Conservation (phyloP, 2,329 filamentous ascomycete genomes). For the Cadophora luteo-olivacea region DNA sequence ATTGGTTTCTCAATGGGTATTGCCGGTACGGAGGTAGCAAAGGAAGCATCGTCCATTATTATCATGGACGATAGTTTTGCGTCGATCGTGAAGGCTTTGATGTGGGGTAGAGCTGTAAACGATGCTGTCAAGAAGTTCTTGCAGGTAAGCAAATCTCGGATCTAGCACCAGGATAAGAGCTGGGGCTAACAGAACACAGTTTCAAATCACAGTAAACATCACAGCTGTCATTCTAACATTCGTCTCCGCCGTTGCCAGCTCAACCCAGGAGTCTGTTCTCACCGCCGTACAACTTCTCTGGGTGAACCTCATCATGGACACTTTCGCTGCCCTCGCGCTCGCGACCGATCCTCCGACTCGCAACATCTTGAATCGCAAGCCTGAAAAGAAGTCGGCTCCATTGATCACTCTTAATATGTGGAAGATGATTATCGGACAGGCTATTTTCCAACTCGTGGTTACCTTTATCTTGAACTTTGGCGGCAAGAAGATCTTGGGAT, state of each 20-base stretch:
- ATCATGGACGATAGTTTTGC: slow-evolving; percentile 68
- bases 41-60: slow-evolving; percentile 66
- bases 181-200: slow-evolving; percentile 44
- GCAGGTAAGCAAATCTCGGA: neutral
- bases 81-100: slow-evolving; percentile 66
- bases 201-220: slow-evolving; percentile 77
- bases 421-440: slow-evolving; percentile 98
- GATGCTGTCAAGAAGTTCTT: slow-evolving; percentile 61
- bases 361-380: slow-evolving; percentile 72
- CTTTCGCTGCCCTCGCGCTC: slow-evolving; percentile 77
- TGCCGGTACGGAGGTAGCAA: slow-evolving; percentile 68
- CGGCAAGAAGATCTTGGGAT: slow-evolving; percentile 64
- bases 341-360: slow-evolving; percentile 76
- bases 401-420: slow-evolving; percentile 93
- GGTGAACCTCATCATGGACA: slow-evolving; percentile 89
- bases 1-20: slow-evolving; percentile 74
- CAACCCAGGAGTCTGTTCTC: slow-evolving; percentile 69
- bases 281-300: slow-evolving; percentile 80
- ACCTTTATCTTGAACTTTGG: slow-evolving; percentile 87
- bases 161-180: no score
- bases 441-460: slow-evolving; percentile 82
- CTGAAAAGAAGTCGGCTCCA: slow-evolving; percentile 74
- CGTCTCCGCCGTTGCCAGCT: slow-evolving; percentile 72
- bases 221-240: slow-evolving; percentile 81
- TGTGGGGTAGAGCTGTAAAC: slow-evolving; percentile 66